Percentiles rank a stretch among this genome's conserved stretches.
Conservation (phyloP, 139 green algal genomes). For the Axilococcus clingmanii region DNA sequence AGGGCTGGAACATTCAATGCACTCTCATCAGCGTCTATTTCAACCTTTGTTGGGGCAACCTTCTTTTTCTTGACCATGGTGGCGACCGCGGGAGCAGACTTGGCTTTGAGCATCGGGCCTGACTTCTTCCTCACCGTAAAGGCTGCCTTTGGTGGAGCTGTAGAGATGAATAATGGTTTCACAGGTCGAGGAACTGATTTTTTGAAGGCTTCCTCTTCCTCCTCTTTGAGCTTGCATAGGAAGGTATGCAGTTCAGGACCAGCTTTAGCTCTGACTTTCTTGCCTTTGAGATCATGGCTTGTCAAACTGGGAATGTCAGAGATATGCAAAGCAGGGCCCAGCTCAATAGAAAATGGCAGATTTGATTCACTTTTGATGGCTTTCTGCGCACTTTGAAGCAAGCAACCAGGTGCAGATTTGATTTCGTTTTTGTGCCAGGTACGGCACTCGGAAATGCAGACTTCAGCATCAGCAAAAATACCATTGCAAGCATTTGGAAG, state of each 20-base stretch:
- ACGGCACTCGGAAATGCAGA: background rate
- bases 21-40: constrained; percentile 1
- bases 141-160: too few species aligned
- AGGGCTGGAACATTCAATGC: constrained; percentile 7
- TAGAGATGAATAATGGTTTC: background rate
- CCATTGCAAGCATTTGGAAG: constrained; percentile 2
- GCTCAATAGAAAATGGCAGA: background rate
- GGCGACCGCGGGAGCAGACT: background rate
- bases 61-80: background rate
- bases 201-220: background rate
- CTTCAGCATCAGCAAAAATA: background rate
- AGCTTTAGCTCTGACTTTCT: background rate
- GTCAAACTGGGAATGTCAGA: background rate
- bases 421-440: constrained; percentile 5
- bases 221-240: background rate
- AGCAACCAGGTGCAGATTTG: background rate
- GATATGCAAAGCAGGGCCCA: background rate
- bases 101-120: background rate
- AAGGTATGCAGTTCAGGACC: constrained; percentile 1
- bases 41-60: constrained; percentile 3
- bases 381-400: background rate
- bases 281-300: background rate
- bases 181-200: background rate
- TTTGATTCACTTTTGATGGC: background rate
- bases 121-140: too few species aligned